Conservation (phyloP, 225 moss, liverwort and hornwort genomes). For the Polytrichum formosum region DNA sequence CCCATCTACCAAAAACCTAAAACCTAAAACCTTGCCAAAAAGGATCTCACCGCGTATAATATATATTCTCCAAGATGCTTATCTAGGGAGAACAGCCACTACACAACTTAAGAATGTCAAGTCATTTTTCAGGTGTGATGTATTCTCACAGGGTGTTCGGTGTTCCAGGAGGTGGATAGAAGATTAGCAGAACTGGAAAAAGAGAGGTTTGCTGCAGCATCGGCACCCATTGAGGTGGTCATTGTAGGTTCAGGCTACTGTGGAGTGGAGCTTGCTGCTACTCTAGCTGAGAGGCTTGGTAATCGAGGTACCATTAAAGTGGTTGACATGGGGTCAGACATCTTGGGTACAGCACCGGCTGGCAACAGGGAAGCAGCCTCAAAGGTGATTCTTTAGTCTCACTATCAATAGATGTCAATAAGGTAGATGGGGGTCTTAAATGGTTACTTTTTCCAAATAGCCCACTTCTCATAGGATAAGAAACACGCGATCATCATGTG, state of each 20-base stretch:
- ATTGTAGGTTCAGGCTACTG: conserved; percentile 94
- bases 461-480: too few relatives aligned
- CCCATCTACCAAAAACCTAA: too few relatives aligned
- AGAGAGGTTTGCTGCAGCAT: conserved; percentile 40
- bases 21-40: too few relatives aligned
- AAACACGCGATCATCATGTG: too few relatives aligned
- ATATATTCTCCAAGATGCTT: too few relatives aligned
- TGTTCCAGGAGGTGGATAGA: conserved; percentile 78
- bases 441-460: too few relatives aligned
- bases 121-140: too few relatives aligned
- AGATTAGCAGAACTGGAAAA: conserved; percentile 65
- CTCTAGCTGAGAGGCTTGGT: conserved; percentile 84
- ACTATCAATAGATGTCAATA: background rate
- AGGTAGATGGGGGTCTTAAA: too few relatives aligned
- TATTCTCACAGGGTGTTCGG: background rate
- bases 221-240: conserved; percentile 59
- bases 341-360: conserved; percentile 71
- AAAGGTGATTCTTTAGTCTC: conserved; percentile 39
- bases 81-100: too few relatives aligned
- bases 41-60: too few relatives aligned
- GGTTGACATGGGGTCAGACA: conserved; percentile 70
- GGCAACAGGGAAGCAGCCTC: conserved; percentile 89
- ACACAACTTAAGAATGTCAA: too few relatives aligned
- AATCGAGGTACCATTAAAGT: conserved; percentile 70
- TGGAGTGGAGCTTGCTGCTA: conserved; percentile 87